Evolutionary conservation across 305 asterid genomes (phyloP).

Genomic region (Lippia alba): DNA sequence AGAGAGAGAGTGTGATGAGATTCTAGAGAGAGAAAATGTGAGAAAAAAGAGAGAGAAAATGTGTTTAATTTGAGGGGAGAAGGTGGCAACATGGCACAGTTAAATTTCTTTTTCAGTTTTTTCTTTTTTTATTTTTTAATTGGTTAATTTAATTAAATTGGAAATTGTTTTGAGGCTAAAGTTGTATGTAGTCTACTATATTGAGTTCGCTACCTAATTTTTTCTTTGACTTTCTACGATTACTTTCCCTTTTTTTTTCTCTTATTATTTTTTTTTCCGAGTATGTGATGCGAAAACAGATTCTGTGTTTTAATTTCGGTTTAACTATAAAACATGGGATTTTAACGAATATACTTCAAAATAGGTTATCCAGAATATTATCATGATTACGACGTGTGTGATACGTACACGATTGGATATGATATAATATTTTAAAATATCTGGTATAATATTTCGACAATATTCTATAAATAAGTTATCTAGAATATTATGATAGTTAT

Average conservation of each 20-base stretch:
- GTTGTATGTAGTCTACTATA: not conserved
- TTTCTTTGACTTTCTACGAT: slow-evolving; percentile 11
- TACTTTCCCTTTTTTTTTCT: not conserved
- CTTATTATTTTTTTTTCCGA: not conserved
- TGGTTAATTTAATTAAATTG: not conserved
- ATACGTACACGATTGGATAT: too few species aligned
- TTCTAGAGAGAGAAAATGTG: slow-evolving; percentile 36
- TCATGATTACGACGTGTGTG: too few species aligned
- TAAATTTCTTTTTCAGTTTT: slow-evolving; percentile 27
- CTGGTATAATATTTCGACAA: too few species aligned
- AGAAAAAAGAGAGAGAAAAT: not conserved
- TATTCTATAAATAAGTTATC: not conserved
- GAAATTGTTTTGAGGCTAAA: slow-evolving; percentile 13
- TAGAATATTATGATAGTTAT: too few species aligned
- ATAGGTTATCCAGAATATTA: not conserved
- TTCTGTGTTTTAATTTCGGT: not conserved
- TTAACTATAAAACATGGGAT: not conserved
- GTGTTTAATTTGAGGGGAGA: slow-evolving; percentile 20
- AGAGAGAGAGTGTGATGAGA: slow-evolving; percentile 32
- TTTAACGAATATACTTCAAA: not conserved
- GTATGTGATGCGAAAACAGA: not conserved
- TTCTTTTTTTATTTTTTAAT: not conserved
- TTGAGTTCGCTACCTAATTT: slow-evolving; percentile 28
- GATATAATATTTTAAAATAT: too few species aligned
- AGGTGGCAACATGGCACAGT: slow-evolving; percentile 47